Conservation (phyloP, 2,329 filamentous ascomycete genomes). For the Akanthomyces uredinophilus region DNA sequence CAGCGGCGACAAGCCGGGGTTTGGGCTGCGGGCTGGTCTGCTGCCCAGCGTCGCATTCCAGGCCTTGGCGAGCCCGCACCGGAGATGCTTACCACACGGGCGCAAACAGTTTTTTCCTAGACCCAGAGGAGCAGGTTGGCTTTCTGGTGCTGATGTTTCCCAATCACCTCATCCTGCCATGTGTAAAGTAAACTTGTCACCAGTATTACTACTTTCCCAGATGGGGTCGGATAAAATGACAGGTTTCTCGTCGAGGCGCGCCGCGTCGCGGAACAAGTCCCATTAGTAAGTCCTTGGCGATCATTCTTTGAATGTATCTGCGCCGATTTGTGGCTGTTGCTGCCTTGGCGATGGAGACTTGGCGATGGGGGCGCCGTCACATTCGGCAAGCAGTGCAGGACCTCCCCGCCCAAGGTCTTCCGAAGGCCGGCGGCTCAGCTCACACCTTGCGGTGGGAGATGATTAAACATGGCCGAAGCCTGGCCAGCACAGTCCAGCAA, state of each 20-base stretch:
- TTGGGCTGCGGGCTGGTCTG: background rate
- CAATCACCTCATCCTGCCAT: background rate
- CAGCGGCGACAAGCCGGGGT: background rate
- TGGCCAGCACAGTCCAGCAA: no score
- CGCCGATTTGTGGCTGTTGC: slow-evolving; percentile 3
- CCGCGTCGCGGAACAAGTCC: background rate
- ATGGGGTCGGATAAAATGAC: background rate
- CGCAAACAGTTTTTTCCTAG: background rate
- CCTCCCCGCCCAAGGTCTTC: background rate
- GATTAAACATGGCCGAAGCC: no score
- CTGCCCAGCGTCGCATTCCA: background rate
- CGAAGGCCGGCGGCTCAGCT: no score
- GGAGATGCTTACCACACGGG: background rate
- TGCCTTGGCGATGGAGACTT: slow-evolving; percentile 5
- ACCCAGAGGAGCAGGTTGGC: slow-evolving; percentile 6
- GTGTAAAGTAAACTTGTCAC: background rate
- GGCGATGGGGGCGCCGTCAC: background rate
- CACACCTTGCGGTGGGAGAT: no score
- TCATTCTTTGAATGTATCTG: background rate
- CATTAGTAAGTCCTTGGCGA: background rate
- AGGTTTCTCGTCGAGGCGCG: no score
- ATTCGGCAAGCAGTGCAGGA: background rate
- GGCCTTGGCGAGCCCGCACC: background rate
- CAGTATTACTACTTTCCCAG: background rate
- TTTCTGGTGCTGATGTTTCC: background rate